phyloP scores from a whole-genome alignment of 768 basidiomycete genomes.

The Collybiopsis confluens region DNA sequence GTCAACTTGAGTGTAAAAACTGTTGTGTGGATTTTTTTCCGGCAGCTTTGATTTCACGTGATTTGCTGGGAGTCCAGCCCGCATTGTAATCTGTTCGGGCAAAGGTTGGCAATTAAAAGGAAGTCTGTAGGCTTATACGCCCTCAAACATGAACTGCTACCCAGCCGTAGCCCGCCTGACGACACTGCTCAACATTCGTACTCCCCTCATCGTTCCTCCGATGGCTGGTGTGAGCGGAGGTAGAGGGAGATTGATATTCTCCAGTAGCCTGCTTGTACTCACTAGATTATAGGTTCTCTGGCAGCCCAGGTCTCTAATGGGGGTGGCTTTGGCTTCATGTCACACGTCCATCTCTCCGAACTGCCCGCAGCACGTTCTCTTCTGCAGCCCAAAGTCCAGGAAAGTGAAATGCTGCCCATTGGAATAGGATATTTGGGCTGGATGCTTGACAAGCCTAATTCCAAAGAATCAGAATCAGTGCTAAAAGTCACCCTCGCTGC shows the following conservation, averaged over 20 bases:
- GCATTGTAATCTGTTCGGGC: too few relatives aligned
- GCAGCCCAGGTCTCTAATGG: conserved; percentile 60
- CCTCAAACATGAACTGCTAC: too few relatives aligned
- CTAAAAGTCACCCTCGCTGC: conserved; percentile 49
- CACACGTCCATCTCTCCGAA: conserved; percentile 41
- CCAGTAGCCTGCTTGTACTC: conserved; percentile 10
- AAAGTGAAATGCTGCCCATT: conserved; percentile 43
- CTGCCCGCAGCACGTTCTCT: conserved; percentile 46
- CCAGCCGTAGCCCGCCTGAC: too few relatives aligned
- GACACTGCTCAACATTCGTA: conserved; percentile 38
- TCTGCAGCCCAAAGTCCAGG: conserved; percentile 27
- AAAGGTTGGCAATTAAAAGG: too few relatives aligned
- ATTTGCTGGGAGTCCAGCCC: too few relatives aligned
- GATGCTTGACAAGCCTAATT: conserved; percentile 53
- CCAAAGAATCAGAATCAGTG: conserved; percentile 34
- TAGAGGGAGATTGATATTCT: conserved; percentile 8
- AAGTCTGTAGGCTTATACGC: too few relatives aligned
- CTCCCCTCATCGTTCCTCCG: conserved; percentile 60
- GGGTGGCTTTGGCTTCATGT: conserved; percentile 75
- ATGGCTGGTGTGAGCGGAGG: conserved; percentile 75
- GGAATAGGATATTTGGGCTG: conserved; percentile 77
- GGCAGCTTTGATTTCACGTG: too few relatives aligned
- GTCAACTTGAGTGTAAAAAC: too few relatives aligned
- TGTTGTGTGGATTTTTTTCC: too few relatives aligned
- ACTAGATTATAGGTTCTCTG: conserved; percentile 31